Evolutionary conservation across 345 rosid species (phyloP), one percentile per base, ranked within the genome.

Genomic region (Turnera subulata): DNA sequence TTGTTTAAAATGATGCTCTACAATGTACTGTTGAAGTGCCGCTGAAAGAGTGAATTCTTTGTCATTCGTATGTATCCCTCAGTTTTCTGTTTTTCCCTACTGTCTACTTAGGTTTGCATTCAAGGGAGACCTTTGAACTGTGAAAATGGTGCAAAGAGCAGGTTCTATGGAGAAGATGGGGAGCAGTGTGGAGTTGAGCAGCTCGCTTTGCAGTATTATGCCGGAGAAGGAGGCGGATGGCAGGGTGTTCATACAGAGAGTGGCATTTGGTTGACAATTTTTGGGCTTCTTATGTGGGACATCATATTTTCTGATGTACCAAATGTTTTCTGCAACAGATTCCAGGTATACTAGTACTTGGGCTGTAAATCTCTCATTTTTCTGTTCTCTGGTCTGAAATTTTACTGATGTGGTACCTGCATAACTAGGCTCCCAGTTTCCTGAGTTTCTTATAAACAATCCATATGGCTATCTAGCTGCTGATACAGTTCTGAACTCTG

Each of bases 261-360:
- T 69, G 94, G 94, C 67, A 84, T 89, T 48, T 89, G 97, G 98
- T 70, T 92, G 80, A 84, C 91, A 46, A 82, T 92, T 44, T 92
- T 89, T 20, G 91, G 85, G 14, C 88, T 92, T 74, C 80, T 92
- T 52, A 80, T 89, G 98, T 92, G 98, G 98, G 91, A 84, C 62
- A 58, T 80, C 58, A 70, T 89, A 42, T 86, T 92, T 72, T 70
- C 84, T 9, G 85, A 86, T 51, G 71, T 84, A 33, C 91, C 82
- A 0, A 78, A 86, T 75, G 97, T 84, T 70, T 92, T 92, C 69
- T 78, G 58, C 64, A 83, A 89, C 68, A 79, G 58, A 67, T 92
- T 84, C 69, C 98, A 92, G 93, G 98, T 89, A 70, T 46, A 37
- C 21, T 39, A 23, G 18, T 45, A 37, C n/a, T 50, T 24, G 1